Percentiles rank a stretch among this genome's conserved stretches.
Conservation (phyloP, 1,139 yeast genomes). For the Spathaspora sp. region DNA sequence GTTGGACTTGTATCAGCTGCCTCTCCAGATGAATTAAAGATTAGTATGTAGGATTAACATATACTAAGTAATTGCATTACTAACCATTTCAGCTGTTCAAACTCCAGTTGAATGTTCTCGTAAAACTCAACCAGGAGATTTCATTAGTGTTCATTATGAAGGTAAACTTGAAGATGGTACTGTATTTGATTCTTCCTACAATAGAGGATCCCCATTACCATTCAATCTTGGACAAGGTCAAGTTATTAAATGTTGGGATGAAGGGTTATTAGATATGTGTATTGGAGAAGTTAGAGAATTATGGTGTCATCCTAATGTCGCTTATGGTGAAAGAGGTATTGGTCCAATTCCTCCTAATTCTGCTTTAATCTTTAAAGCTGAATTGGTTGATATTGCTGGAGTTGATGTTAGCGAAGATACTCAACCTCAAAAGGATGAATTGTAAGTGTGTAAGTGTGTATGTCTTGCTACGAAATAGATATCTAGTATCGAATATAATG, state of each 20-base stretch:
- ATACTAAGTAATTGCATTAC: conserved; percentile 11
- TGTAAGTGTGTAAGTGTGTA: conserved; percentile 8
- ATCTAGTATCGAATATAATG: too few relatives aligned
- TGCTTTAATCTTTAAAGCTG: conserved; percentile 58
- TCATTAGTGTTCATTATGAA: conserved; percentile 69
- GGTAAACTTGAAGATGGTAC: conserved; percentile 70
- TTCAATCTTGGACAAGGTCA: conserved; percentile 73
- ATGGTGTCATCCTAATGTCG: conserved; percentile 74
- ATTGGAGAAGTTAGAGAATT: conserved; percentile 81
- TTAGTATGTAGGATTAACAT: conserved; percentile 23
- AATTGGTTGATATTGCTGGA: conserved; percentile 52
- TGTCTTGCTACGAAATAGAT: neutral
- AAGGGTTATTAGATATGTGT: conserved; percentile 77
- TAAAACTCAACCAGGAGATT: conserved; percentile 62
- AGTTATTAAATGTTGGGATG: conserved; percentile 88
- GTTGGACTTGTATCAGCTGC: conserved; percentile 10
- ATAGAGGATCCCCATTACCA: conserved; percentile 63
- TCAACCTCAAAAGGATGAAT: conserved; percentile 12
- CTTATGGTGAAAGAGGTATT: conserved; percentile 74
- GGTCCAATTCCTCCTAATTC: conserved; percentile 81
- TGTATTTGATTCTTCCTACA: conserved; percentile 71
- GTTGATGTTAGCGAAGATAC: conserved; percentile 9
- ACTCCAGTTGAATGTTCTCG: conserved; percentile 54
- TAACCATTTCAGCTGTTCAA: conserved; percentile 15
- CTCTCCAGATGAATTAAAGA: conserved; percentile 22